Evolutionary conservation across 495 filamentous ascomycete species (phyloP).

Genomic region (Jackrogersella minutella): DNA sequence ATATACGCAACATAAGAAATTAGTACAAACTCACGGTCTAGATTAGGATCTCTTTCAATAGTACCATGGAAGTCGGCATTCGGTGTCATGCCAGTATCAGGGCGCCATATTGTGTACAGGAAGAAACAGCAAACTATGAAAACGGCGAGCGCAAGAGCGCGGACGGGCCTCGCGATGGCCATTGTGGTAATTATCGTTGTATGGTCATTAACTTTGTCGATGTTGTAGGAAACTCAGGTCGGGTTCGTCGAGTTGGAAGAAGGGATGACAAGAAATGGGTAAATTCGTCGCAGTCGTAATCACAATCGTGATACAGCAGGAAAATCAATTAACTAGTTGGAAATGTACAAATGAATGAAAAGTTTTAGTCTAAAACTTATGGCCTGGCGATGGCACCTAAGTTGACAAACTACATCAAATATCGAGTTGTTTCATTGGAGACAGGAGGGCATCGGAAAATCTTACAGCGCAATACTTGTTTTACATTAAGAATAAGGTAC

Average conservation of each 20-base stretch:
- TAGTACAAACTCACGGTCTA: conserved; percentile 70
- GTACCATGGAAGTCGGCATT: conserved; percentile 55
- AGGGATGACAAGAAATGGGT: neutral
- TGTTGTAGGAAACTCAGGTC: neutral
- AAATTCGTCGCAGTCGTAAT: neutral
- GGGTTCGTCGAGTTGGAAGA: neutral
- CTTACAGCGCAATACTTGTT: conserved; percentile 12
- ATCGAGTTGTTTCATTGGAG: conserved; percentile 9
- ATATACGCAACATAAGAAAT: neutral
- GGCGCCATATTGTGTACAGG: conserved; percentile 71
- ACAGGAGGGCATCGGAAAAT: conserved; percentile 26
- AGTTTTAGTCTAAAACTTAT: neutral
- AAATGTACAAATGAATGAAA: conserved; percentile 35
- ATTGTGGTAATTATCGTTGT: conserved; percentile 56
- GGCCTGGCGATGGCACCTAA: conserved; percentile 6
- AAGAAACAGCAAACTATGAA: conserved; percentile 77
- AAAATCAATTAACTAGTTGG: conserved; percentile 4
- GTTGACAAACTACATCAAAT: conserved; percentile 14
- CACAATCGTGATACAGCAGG: neutral
- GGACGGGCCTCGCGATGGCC: conserved; percentile 83
- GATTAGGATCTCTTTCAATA: conserved; percentile 76
- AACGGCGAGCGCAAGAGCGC: conserved; percentile 75
- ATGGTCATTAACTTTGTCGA: conserved; percentile 39
- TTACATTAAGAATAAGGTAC: neutral
- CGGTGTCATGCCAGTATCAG: conserved; percentile 46